Conservation (phyloP, 306 rosid genomes). For the Lathyrus sativus region DNA sequence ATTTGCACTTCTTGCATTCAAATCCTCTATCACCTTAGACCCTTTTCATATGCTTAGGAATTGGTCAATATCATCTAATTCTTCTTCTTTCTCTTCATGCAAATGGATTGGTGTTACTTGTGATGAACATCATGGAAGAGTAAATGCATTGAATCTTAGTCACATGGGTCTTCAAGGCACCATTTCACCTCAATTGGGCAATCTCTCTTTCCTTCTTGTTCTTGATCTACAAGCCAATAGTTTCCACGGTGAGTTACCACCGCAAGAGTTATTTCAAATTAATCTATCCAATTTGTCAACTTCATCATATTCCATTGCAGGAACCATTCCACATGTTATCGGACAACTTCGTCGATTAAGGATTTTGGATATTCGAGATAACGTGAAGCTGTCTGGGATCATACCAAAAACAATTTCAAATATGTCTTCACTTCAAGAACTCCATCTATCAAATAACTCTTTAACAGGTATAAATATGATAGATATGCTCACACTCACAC, state of each 20-base stretch:
- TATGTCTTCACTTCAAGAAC: slow-evolving; percentile 2
- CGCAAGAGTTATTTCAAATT: neutral
- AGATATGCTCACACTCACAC: neutral
- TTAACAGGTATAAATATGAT: slow-evolving; percentile 31
- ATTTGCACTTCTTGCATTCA: slow-evolving; percentile 13
- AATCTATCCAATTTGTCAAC: slow-evolving; percentile 19
- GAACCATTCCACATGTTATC: slow-evolving; percentile 13
- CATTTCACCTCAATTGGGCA: slow-evolving; percentile 23
- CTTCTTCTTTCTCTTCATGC: slow-evolving; percentile 9
- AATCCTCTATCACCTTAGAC: slow-evolving; percentile 14
- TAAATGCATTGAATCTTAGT: neutral
- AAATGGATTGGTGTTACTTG: slow-evolving; percentile 22
- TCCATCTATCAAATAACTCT: neutral
- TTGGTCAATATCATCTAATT: slow-evolving; percentile 2
- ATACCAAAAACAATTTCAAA: slow-evolving; percentile 20
- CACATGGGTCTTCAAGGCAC: slow-evolving; percentile 21
- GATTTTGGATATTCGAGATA: neutral
- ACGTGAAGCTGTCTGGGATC: neutral
- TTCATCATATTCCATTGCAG: slow-evolving; percentile 1
- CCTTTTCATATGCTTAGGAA: neutral
- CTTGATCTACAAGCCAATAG: slow-evolving; percentile 22
- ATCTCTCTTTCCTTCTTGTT: slow-evolving; percentile 29
- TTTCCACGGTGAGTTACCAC: neutral
- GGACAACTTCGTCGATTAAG: neutral
- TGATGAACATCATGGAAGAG: neutral